Evolutionary conservation across 129 eudicot genomes (phyloP), one percentile per base, ranked within the genome.

Genomic region (Pseudognaphalium luteoalbum): DNA sequence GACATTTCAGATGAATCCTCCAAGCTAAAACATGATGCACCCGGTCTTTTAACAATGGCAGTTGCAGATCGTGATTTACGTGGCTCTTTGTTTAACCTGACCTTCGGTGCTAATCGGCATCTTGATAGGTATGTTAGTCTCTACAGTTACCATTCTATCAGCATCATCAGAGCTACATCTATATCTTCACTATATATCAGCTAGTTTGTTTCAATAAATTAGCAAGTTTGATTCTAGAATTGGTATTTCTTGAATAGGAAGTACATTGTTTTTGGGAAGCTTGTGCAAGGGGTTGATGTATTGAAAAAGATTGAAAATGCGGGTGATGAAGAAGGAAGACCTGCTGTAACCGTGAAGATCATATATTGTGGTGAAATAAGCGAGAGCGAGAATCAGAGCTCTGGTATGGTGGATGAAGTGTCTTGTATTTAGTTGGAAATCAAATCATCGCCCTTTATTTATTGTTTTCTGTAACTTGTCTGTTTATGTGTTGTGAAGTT

Each of bases 11-110:
- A 95, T 68, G 99, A 95, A 72, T 80, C 90, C 29, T 83, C 96
- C 28, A 95, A 89, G 76, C 79, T 89, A 41, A 91, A 89, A 73
- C 99, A 95, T 87, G 99, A 95, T 78, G 81, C 81, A 29, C 87
- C 90, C 15, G 99, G 99, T 37, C 91, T 95, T 63, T 75, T 95
- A 29, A 84, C 97, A 21, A 95, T 95, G 97, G 85, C 97, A 64
- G 80, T 89, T 74, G 88, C 87, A 41, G 98, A 94, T 66, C 96
- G 96, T 63, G 96, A 95, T 81, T 77, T 80, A 6, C 97, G 91
- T n/a, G 97, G 99, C 42, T 95, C 99, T 67, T 77, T 95, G 42
- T 95, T 95, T 70, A 84, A 33, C 51, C 44, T 95, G 44, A 89
- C 97, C 41, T 89, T 95, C 66, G 80, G 73, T 81, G 89, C 97